Conservation (phyloP, 495 filamentous ascomycete species). For the Penicillium crystallinum region DNA sequence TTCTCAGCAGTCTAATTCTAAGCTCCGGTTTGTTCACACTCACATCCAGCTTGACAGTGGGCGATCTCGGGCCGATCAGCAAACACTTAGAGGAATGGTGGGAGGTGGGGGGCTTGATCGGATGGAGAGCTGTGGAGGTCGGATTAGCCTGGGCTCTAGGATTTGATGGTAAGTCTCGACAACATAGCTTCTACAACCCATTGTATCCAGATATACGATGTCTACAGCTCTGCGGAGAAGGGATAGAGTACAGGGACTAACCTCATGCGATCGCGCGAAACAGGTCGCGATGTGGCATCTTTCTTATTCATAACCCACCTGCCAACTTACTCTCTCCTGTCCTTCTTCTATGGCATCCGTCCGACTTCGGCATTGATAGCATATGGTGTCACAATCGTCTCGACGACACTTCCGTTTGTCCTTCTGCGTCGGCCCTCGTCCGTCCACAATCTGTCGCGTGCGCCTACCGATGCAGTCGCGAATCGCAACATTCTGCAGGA, state of each 20-base stretch:
- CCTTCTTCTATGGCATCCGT: slow-evolving; percentile 66
- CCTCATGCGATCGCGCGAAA: neutral
- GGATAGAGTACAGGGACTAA: slow-evolving; percentile 1
- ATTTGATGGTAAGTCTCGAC: slow-evolving; percentile 53
- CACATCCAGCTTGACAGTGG: slow-evolving; percentile 42
- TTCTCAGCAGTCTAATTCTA: slow-evolving; percentile 57
- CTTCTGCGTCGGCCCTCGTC: slow-evolving; percentile 60
- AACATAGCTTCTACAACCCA: neutral
- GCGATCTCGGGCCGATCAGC: slow-evolving; percentile 58
- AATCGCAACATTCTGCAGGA: slow-evolving; percentile 70
- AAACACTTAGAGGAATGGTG: slow-evolving; percentile 54
- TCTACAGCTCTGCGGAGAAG: neutral
- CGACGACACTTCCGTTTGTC: slow-evolving; percentile 64
- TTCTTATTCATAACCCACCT: slow-evolving; percentile 65
- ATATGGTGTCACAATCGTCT: slow-evolving; percentile 58
- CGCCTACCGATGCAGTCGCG: slow-evolving; percentile 38
- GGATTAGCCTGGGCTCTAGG: slow-evolving; percentile 63
- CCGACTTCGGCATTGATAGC: slow-evolving; percentile 50
- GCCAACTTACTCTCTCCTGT: slow-evolving; percentile 64
- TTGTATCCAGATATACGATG: neutral
- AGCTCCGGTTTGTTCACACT: slow-evolving; percentile 54
- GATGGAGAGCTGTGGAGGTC: slow-evolving; percentile 65
- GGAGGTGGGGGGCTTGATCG: slow-evolving; percentile 56
- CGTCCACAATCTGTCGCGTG: slow-evolving; percentile 54
- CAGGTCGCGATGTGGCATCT: slow-evolving; percentile 63